phyloP scores from a whole-genome alignment of 352 stramenopile genomes.

The Pythium oligandrum region DNA sequence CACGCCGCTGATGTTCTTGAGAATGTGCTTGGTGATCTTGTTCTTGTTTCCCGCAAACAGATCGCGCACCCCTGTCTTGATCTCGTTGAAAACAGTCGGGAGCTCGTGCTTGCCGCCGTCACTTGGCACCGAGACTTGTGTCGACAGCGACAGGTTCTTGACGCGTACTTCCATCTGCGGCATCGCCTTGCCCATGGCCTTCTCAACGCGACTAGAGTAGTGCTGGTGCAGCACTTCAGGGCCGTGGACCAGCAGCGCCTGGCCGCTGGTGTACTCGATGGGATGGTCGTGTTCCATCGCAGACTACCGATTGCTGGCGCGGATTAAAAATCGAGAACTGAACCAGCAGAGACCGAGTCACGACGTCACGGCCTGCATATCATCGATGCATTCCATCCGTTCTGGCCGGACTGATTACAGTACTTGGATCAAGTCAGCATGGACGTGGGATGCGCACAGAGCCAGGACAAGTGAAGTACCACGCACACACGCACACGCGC shows the following conservation, averaged over 20 bases:
- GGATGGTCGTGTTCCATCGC: too few relatives aligned
- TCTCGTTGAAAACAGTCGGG: constrained; percentile 11
- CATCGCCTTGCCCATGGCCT: constrained; percentile 19
- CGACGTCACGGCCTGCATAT: too few relatives aligned
- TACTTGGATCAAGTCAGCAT: too few relatives aligned
- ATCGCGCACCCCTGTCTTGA: constrained; percentile 1
- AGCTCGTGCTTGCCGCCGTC: constrained; percentile 2
- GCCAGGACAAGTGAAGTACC: too few relatives aligned
- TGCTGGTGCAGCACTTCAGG: constrained; percentile 24
- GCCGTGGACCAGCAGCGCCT: constrained; percentile 16
- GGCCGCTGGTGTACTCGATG: neutral
- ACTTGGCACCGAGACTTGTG: constrained; percentile 18
- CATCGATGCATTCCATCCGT: too few relatives aligned
- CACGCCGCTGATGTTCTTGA: constrained; percentile 20
- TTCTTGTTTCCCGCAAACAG: constrained; percentile 6
- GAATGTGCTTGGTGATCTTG: constrained; percentile 20
- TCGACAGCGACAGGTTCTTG: constrained; percentile 28
- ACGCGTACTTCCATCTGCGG: constrained; percentile 34
- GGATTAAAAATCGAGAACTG: too few relatives aligned
- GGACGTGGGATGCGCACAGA: too few relatives aligned
- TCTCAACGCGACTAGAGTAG: constrained; percentile 22
- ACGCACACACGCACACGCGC: too few relatives aligned
- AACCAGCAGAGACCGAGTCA: too few relatives aligned
- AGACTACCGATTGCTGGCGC: too few relatives aligned
- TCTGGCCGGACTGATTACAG: too few relatives aligned